phyloP scores from a whole-genome alignment of 352 stramenopile genomes.

The Phytophthora lateralis region DNA sequence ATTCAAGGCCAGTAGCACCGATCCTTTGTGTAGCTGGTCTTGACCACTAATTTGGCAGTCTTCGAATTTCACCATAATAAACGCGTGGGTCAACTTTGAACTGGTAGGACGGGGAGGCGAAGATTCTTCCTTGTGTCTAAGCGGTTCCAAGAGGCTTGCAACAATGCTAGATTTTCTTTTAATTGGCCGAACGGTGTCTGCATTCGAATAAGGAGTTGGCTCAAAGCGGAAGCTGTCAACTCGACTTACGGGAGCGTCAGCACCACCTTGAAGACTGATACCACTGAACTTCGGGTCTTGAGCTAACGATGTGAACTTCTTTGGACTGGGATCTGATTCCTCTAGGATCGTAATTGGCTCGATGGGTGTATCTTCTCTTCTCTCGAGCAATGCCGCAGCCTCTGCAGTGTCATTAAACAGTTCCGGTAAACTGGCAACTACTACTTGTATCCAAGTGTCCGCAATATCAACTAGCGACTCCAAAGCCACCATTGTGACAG shows the following conservation, averaged over 20 bases:
- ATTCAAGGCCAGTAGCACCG: slow-evolving; percentile 67
- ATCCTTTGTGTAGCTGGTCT: slow-evolving; percentile 71
- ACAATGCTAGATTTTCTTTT: slow-evolving; percentile 16
- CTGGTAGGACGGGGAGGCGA: slow-evolving; percentile 5
- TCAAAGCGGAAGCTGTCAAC: slow-evolving; percentile 21
- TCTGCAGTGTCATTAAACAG: slow-evolving; percentile 30
- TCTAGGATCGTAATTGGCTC: background rate
- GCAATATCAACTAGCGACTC: slow-evolving; percentile 69
- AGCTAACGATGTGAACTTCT: slow-evolving; percentile 67
- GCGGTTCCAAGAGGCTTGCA: slow-evolving; percentile 7
- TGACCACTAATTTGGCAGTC: slow-evolving; percentile 84
- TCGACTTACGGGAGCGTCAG: slow-evolving; percentile 9
- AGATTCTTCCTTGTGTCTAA: slow-evolving; percentile 12
- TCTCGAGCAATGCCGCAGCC: slow-evolving; percentile 14
- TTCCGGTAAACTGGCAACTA: slow-evolving; percentile 51
- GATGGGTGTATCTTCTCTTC: slow-evolving; percentile 18
- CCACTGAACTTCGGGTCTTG: slow-evolving; percentile 76
- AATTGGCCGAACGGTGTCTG: slow-evolving; percentile 30
- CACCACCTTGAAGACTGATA: slow-evolving; percentile 49
- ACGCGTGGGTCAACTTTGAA: slow-evolving; percentile 47
- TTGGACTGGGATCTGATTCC: slow-evolving; percentile 46
- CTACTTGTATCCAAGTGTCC: slow-evolving; percentile 66
- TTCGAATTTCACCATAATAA: slow-evolving; percentile 76
- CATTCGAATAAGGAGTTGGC: slow-evolving; percentile 35
- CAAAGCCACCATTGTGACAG: slow-evolving; percentile 64